Percentiles rank a stretch among this genome's conserved stretches.
These are phyloP conservation scores for Lasiodiplodia gonubiensis DNA, from an alignment of 2,329 filamentous ascomycete species.

Conservation along the genomic window DNA sequence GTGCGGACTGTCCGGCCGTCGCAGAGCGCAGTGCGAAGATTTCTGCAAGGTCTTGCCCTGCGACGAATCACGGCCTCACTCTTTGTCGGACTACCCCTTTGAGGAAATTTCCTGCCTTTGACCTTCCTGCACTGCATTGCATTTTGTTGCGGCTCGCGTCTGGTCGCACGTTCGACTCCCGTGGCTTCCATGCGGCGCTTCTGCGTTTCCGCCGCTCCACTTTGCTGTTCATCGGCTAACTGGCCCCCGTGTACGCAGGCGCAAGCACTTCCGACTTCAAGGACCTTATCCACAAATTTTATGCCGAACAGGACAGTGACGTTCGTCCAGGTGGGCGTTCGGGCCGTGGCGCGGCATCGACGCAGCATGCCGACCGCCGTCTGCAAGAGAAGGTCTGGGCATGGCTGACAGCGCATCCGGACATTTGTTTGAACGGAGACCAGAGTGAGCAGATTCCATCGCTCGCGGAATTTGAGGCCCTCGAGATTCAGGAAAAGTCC, in stretches of 20 bases:
- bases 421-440: slow-evolving; percentile 55
- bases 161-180: slow-evolving; percentile 29
- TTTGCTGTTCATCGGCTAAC: slow-evolving; percentile 22
- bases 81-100: slow-evolving; percentile 8
- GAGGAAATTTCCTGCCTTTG: slow-evolving; percentile 13
- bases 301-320: slow-evolving; percentile 33
- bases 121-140: not conserved
- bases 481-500: slow-evolving; percentile 32
- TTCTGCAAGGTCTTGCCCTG: slow-evolving; percentile 22
- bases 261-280: slow-evolving; percentile 49
- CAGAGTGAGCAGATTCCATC: slow-evolving; percentile 39
- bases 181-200: slow-evolving; percentile 22
- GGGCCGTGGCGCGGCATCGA: slow-evolving; percentile 16
- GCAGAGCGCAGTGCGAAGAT: slow-evolving; percentile 16
- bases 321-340: not conserved
- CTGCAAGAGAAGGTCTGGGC: slow-evolving; percentile 63
- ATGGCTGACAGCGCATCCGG: slow-evolving; percentile 62
- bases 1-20: slow-evolving; percentile 36
- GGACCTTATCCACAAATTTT: slow-evolving; percentile 46
- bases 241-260: slow-evolving; percentile 37
- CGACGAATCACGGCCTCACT: slow-evolving; percentile 26
- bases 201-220: slow-evolving; percentile 25
- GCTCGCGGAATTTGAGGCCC: slow-evolving; percentile 41
- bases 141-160: slow-evolving; percentile 4
- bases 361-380: slow-evolving; percentile 51